Percentiles rank a stretch among this genome's conserved stretches.
phyloP scores from a whole-genome alignment of 2,329 filamentous ascomycete species.

The Neonectria coccinea region DNA sequence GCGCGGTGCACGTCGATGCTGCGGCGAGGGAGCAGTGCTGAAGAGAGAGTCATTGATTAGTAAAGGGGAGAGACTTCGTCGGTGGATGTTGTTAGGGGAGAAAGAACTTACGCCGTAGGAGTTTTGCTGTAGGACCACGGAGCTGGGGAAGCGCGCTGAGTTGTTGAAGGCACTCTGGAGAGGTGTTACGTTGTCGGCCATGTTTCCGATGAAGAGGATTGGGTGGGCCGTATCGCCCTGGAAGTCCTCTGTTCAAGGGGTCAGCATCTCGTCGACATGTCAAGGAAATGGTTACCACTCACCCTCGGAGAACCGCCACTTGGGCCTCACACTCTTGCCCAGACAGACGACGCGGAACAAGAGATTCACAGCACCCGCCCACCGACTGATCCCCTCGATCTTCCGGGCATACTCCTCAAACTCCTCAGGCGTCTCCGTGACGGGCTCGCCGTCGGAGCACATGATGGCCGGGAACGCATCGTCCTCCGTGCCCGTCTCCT shows the following conservation, averaged over 20 bases:
- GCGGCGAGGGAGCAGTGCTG: conserved; percentile 64
- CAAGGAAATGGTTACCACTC: conserved; percentile 11
- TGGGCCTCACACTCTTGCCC: conserved; percentile 53
- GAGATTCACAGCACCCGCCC: conserved; percentile 58
- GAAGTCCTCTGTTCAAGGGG: conserved; percentile 42
- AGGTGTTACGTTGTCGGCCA: conserved; percentile 62
- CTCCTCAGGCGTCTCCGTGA: conserved; percentile 48
- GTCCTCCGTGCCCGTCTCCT: conserved; percentile 42
- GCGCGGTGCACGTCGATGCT: conserved; percentile 58
- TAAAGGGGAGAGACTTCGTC: background rate
- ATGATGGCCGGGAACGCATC: conserved; percentile 60
- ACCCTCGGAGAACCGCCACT: conserved; percentile 54
- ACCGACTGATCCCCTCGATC: conserved; percentile 53
- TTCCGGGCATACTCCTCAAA: conserved; percentile 50
- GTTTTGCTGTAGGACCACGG: conserved; percentile 61
- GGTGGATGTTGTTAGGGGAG: background rate
- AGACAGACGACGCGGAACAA: conserved; percentile 55
- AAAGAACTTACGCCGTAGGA: conserved; percentile 60
- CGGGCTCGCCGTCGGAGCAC: conserved; percentile 56
- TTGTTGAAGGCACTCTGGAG: conserved; percentile 59
- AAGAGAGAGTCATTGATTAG: conserved; percentile 7
- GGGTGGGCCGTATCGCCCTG: conserved; percentile 55
- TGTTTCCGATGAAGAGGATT: conserved; percentile 59
- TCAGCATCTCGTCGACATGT: conserved; percentile 13
- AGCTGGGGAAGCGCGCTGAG: conserved; percentile 57